These are phyloP conservation scores for Globisporangium rhizosaccharum DNA, from an alignment of 352 stramenopile genomes.

Conservation along the genomic window DNA sequence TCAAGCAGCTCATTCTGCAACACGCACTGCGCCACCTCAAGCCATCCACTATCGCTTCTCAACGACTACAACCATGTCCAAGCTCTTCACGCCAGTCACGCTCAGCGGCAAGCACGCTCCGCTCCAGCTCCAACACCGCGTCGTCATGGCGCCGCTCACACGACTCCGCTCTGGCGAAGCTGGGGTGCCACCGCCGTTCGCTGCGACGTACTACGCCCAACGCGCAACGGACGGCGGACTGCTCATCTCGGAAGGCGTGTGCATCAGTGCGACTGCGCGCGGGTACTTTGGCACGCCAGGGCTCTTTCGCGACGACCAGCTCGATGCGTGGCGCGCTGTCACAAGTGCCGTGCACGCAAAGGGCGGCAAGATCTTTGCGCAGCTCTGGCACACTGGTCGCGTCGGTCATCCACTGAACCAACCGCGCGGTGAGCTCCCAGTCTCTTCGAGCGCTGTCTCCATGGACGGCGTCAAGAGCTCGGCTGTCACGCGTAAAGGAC, in stretches of 20 bases:
- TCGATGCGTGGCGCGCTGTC: conserved; percentile 45
- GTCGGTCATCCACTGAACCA: conserved; percentile 66
- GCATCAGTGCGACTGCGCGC: conserved; percentile 41
- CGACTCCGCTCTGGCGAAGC: conserved; percentile 32
- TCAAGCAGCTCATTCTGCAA: too few species aligned
- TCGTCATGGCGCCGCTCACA: conserved; percentile 72
- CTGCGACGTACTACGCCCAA: conserved; percentile 60
- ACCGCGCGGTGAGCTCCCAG: conserved; percentile 37
- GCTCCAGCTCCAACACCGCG: conserved; percentile 47
- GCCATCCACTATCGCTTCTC: conserved; percentile 15
- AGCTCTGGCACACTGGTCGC: conserved; percentile 87
- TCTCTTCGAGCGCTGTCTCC: conserved; percentile 41
- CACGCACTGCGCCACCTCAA: too few species aligned
- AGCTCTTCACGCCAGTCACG: conserved; percentile 59
- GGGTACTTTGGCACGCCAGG: conserved; percentile 43
- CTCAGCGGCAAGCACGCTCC: conserved; percentile 48
- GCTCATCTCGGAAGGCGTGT: conserved; percentile 57
- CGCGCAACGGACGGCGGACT: conserved; percentile 48
- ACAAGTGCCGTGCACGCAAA: conserved; percentile 68
- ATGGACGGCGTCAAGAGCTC: conserved; percentile 34
- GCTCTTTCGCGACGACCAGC: conserved; percentile 49
- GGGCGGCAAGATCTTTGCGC: conserved; percentile 70
- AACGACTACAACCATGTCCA: conserved; percentile 52
- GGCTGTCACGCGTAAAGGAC: conserved; percentile 29
- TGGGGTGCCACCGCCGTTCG: conserved; percentile 30